Percentiles rank a stretch among this genome's conserved stretches.
These are phyloP conservation scores for Phytophthora constricta DNA, from an alignment of 352 stramenopile species.

Conservation along the genomic window DNA sequence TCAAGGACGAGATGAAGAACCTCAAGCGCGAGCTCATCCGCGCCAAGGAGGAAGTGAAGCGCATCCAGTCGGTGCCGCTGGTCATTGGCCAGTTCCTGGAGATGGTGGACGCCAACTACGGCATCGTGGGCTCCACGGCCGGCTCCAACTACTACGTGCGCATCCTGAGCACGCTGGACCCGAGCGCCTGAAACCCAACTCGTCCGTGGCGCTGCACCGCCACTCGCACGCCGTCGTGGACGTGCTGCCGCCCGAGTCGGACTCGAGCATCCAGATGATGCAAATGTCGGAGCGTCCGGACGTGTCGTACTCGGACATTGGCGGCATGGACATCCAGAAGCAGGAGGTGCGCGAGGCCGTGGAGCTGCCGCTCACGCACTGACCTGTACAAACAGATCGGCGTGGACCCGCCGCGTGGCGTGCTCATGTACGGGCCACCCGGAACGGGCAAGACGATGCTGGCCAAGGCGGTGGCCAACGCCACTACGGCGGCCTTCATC, in stretches of 20 bases:
- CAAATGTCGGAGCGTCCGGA: slow-evolving; percentile 98
- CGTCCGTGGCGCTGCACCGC: slow-evolving; percentile 97
- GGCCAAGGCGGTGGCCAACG: slow-evolving; percentile 99
- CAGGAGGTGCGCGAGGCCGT: slow-evolving; percentile 98
- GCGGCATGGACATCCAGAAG: slow-evolving; percentile 99
- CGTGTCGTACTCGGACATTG: slow-evolving; percentile 97
- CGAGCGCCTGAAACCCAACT: slow-evolving; percentile 99
- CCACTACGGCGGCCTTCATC: slow-evolving; percentile 99
- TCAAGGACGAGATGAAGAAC: slow-evolving; percentile 99
- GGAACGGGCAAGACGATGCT: slow-evolving; percentile 99
- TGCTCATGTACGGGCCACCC: slow-evolving; percentile 97
- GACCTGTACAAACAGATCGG: slow-evolving; percentile 99
- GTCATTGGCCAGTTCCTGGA: slow-evolving; percentile 99
- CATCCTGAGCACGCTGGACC: slow-evolving; percentile 98
- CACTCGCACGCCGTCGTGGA: slow-evolving; percentile 99
- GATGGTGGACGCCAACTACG: slow-evolving; percentile 99
- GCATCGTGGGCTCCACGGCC: slow-evolving; percentile 97
- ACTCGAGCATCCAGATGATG: slow-evolving; percentile 99
- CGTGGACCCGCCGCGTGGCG: slow-evolving; percentile 98
- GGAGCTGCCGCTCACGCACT: slow-evolving; percentile 98
- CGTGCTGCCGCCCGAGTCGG: slow-evolving; percentile 98
- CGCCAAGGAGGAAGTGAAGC: slow-evolving; percentile 99
- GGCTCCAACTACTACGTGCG: slow-evolving; percentile 99
- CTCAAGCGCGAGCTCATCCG: slow-evolving; percentile 99
- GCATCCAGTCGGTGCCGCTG: slow-evolving; percentile 99